phyloP scores from a whole-genome alignment of 2,329 filamentous ascomycete genomes.

The Penicillium concentricum region DNA sequence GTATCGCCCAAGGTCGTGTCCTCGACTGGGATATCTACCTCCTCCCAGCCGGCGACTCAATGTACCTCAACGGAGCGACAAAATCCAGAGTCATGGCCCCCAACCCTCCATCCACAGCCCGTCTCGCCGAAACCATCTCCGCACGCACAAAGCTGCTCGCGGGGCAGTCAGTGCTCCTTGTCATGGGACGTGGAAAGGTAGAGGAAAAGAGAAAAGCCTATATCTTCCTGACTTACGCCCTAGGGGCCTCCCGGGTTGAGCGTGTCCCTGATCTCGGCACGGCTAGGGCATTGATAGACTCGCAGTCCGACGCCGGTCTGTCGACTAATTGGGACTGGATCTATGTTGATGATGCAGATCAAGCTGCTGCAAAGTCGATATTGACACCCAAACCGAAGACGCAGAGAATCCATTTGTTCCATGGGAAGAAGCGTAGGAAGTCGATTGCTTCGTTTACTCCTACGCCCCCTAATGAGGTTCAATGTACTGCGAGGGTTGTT shows the following conservation, averaged over 20 bases:
- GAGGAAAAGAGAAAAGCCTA: conserved; percentile 69
- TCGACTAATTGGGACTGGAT: conserved; percentile 67
- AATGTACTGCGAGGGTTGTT: conserved; percentile 62
- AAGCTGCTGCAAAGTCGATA: conserved; percentile 54
- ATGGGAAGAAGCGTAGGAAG: conserved; percentile 47
- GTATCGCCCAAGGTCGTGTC: conserved; percentile 59
- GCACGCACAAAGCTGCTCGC: conserved; percentile 63
- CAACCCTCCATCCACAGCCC: conserved; percentile 59
- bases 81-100: conserved; percentile 68
- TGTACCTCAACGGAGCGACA: conserved; percentile 71
- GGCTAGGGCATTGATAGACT: conserved; percentile 59
- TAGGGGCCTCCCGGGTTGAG: conserved; percentile 68
- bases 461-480: conserved; percentile 27
- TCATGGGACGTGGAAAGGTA: conserved; percentile 64
- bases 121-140: conserved; percentile 58
- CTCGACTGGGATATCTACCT: conserved; percentile 79
- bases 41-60: conserved; percentile 78
- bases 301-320: conserved; percentile 47
- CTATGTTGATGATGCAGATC: conserved; percentile 68
- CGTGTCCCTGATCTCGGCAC: conserved; percentile 65
- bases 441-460: conserved; percentile 26
- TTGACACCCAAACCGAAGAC: conserved; percentile 20
- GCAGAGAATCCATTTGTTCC: conserved; percentile 28
- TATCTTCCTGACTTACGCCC: conserved; percentile 73
- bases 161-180: conserved; percentile 66